These are phyloP conservation scores for Dactylellina sp. DNA, from an alignment of 2,329 filamentous ascomycete species.

Conservation along the genomic window DNA sequence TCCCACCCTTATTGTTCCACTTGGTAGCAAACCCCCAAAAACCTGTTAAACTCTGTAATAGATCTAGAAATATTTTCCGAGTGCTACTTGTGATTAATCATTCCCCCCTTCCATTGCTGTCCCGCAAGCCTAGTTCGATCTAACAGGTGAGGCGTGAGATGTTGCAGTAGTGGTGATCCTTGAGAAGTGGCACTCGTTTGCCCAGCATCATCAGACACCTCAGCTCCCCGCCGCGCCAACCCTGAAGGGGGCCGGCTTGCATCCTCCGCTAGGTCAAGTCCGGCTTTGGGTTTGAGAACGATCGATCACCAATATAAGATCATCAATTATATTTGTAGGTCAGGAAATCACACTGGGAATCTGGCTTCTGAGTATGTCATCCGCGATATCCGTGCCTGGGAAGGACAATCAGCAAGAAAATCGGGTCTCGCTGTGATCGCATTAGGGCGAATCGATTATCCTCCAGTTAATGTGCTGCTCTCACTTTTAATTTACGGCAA, in stretches of 20 bases:
- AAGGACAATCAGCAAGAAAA: background rate
- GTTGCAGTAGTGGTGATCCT: constrained; percentile 12
- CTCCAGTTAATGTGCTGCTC: background rate
- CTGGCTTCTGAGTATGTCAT: background rate
- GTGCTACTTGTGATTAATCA: too few relatives aligned
- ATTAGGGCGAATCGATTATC: background rate
- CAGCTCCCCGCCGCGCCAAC: background rate
- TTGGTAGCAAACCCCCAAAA: constrained; percentile 18
- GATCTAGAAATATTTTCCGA: background rate
- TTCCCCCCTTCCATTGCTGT: too few relatives aligned
- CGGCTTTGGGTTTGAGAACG: constrained; percentile 7
- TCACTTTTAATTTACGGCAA: background rate
- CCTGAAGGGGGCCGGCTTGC: background rate
- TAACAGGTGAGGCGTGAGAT: constrained; percentile 1
- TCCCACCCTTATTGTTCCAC: constrained; percentile 25
- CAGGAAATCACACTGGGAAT: background rate
- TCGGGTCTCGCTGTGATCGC: background rate
- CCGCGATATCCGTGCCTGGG: too few relatives aligned
- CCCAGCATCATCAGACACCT: background rate
- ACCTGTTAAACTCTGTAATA: background rate
- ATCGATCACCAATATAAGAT: constrained; percentile 20
- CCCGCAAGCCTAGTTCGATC: background rate
- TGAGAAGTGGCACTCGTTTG: background rate
- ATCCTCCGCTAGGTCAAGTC: background rate
- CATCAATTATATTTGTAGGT: constrained; percentile 2